These are phyloP conservation scores for Rhodotorula sp. DNA, from an alignment of 1,284 basidiomycete species.

Conservation along the genomic window DNA sequence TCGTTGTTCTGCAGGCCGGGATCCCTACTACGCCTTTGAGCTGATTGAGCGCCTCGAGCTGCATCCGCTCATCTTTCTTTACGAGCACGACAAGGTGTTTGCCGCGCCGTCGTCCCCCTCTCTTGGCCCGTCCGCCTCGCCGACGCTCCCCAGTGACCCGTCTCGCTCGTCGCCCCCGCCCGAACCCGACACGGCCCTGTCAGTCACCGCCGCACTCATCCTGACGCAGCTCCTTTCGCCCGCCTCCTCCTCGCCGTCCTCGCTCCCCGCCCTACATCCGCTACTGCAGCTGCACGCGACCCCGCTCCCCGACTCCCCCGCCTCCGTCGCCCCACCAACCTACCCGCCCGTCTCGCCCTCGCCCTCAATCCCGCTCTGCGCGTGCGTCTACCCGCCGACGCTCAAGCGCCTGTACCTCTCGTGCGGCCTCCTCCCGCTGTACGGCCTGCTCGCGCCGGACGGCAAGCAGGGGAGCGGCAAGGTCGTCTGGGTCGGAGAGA, in stretches of 20 bases:
- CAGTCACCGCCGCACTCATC: slow-evolving; percentile 62
- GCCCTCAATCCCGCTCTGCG: slow-evolving; percentile 6
- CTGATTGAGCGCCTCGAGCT: slow-evolving; percentile 70
- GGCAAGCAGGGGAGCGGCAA: slow-evolving; percentile 59
- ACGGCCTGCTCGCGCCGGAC: slow-evolving; percentile 64
- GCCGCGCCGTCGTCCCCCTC: slow-evolving; percentile 67
- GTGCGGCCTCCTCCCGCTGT: slow-evolving; percentile 60
- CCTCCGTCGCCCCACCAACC: slow-evolving; percentile 3
- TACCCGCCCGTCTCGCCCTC: not conserved
- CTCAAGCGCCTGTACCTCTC: slow-evolving; percentile 67
- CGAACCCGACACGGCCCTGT: slow-evolving; percentile 55
- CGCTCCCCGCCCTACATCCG: slow-evolving; percentile 29
- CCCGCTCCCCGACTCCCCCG: slow-evolving; percentile 2
- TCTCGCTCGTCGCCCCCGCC: slow-evolving; percentile 54
- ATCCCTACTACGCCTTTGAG: slow-evolving; percentile 71
- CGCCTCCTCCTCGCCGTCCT: slow-evolving; percentile 1
- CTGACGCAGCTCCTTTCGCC: slow-evolving; percentile 59
- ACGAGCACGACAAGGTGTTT: slow-evolving; percentile 61
- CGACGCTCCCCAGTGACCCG: slow-evolving; percentile 40
- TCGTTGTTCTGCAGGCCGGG: slow-evolving; percentile 57
- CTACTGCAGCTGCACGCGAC: slow-evolving; percentile 22
- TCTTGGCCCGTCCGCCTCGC: slow-evolving; percentile 52
- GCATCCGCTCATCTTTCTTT: slow-evolving; percentile 64
- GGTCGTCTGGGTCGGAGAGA: slow-evolving; percentile 61
- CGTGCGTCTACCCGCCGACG: slow-evolving; percentile 44